These are phyloP conservation scores for Didymosphaeria variabile DNA, from an alignment of 2,329 filamentous ascomycete species.

Conservation along the genomic window DNA sequence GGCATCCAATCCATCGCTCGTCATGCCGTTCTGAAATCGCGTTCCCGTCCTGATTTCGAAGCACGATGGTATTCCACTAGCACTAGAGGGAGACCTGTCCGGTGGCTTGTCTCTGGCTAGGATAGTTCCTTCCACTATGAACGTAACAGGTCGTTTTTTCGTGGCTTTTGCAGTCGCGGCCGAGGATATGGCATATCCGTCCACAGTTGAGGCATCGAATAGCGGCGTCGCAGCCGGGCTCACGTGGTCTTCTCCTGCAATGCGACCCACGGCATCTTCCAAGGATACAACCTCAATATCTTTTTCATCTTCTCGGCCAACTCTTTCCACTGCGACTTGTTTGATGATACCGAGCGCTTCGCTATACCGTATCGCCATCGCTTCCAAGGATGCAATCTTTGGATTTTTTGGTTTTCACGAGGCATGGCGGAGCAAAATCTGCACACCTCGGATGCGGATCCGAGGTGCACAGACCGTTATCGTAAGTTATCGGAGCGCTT, in stretches of 20 bases:
- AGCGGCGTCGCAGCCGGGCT: conserved; percentile 19
- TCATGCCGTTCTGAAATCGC: conserved; percentile 14
- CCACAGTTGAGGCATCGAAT: conserved; percentile 20
- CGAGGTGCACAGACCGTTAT: conserved; percentile 3
- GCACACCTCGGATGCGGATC: neutral
- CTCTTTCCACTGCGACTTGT: neutral
- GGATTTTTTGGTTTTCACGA: neutral
- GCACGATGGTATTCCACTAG: conserved; percentile 16
- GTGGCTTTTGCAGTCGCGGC: conserved; percentile 15
- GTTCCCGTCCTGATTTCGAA: conserved; percentile 22
- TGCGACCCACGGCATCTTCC: conserved; percentile 16
- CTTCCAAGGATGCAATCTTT: neutral
- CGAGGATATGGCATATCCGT: conserved; percentile 24
- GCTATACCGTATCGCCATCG: conserved; percentile 9
- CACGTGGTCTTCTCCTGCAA: conserved; percentile 14
- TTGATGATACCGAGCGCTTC: conserved; percentile 10
- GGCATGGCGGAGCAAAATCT: neutral
- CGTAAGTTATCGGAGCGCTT: neutral
- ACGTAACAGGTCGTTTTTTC: conserved; percentile 15
- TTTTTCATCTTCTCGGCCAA: neutral
- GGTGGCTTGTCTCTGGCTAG: conserved; percentile 14
- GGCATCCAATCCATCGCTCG: conserved; percentile 13
- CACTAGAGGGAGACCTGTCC: neutral
- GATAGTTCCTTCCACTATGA: conserved; percentile 17
- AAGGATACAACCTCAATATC: conserved; percentile 11